Conservation (phyloP, 495 filamentous ascomycete genomes). For the Rhizodiscina lignyota region DNA sequence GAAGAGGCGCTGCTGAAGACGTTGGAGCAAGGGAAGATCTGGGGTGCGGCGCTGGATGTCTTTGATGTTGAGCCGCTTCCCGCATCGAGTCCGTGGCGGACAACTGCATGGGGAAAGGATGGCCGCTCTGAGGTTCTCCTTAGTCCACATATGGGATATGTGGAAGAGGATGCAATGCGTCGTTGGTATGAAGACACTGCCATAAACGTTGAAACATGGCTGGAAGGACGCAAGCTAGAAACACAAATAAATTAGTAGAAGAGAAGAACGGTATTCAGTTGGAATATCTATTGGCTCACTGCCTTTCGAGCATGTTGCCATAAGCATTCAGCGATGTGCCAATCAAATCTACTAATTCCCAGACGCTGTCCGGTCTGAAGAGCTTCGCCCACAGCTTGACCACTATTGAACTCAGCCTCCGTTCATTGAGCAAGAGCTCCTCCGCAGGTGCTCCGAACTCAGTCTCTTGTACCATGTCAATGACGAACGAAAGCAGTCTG, state of each 20-base stretch:
- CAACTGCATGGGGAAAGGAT: conserved; percentile 43
- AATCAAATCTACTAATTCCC: conserved; percentile 49
- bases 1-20: conserved; percentile 47
- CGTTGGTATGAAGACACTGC: conserved; percentile 56
- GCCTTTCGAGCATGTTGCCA: conserved; percentile 42
- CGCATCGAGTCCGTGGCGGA: conserved; percentile 50
- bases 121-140: conserved; percentile 54
- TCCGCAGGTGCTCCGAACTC: conserved; percentile 46
- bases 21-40: conserved; percentile 43
- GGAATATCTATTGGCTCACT: too few relatives aligned
- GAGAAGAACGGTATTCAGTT: too few relatives aligned
- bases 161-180: conserved; percentile 43
- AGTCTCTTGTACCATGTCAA: conserved; percentile 62
- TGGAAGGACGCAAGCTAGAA: conserved; percentile 44
- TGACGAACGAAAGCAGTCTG: conserved; percentile 47
- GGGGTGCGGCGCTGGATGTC: conserved; percentile 62
- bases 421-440: conserved; percentile 32
- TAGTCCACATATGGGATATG: conserved; percentile 73
- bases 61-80: conserved; percentile 63
- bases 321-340: conserved; percentile 45
- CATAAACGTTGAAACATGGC: conserved; percentile 50
- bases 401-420: conserved; percentile 43
- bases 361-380: conserved; percentile 51
- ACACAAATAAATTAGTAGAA: too few relatives aligned
- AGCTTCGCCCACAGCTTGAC: conserved; percentile 51